Percentiles rank a stretch among this genome's conserved stretches.
phyloP scores from a whole-genome alignment of 495 filamentous ascomycete species.

The Neurospora tetraspora region DNA sequence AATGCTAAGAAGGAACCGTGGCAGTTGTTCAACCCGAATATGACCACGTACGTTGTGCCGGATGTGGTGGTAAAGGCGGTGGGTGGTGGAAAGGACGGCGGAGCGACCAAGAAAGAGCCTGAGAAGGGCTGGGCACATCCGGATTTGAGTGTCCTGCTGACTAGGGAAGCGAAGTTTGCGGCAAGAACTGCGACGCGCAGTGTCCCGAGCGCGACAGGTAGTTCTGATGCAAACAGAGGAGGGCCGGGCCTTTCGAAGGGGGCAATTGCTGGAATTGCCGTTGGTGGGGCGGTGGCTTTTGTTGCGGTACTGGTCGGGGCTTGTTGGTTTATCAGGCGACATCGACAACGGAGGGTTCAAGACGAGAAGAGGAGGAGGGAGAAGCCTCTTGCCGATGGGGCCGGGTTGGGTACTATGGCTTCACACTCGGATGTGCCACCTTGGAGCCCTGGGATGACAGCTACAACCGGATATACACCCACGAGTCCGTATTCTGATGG shows the following conservation, averaged over 20 bases:
- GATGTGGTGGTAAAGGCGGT: constrained; percentile 46
- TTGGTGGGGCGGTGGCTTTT: constrained; percentile 7
- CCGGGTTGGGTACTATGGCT: neutral
- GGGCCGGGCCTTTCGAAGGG: constrained; percentile 10
- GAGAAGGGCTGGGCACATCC: constrained; percentile 24
- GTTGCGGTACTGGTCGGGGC: constrained; percentile 2
- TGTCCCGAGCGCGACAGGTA: constrained; percentile 4
- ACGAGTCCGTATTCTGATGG: neutral
- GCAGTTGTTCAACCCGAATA: constrained; percentile 18
- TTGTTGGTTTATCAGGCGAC: constrained; percentile 6
- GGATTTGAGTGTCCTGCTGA: constrained; percentile 20
- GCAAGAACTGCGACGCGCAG: constrained; percentile 14
- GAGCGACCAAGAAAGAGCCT: constrained; percentile 57
- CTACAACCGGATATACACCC: neutral
- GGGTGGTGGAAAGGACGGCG: constrained; percentile 50
- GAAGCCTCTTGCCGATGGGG: neutral
- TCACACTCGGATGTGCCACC: neutral
- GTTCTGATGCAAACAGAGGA: neutral
- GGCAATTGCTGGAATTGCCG: constrained; percentile 21
- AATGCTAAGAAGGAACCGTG: constrained; percentile 21
- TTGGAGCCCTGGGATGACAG: neutral
- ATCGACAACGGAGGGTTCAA: neutral
- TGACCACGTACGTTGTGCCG: constrained; percentile 51
- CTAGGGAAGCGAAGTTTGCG: constrained; percentile 17
- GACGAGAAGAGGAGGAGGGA: neutral